Evolutionary conservation across 805 yeast species (phyloP), one percentile per base, ranked within the genome.

Genomic region (Starmera caribaea): DNA sequence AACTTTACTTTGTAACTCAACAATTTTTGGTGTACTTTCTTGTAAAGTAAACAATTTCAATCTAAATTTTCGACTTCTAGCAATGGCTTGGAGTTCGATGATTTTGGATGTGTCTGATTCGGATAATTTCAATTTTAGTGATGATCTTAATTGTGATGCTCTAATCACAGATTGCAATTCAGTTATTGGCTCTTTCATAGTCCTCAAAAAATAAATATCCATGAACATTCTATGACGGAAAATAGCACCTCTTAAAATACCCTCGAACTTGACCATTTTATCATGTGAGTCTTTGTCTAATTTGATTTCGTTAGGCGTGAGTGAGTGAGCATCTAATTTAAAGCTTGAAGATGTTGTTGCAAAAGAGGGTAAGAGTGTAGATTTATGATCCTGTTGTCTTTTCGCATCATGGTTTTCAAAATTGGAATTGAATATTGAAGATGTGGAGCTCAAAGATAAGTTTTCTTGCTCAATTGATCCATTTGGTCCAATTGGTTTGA

Each of bases 181-280:
- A 3, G 69, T 57, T 16, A 81, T 52, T 16, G 73, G 74, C 11
- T 69, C 71, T 7, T 68, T 68, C 48, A 74, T 75, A 1, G 83
- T 71, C 42, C 69, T 73, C 26, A 83, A 53, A 65, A 82, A 69
- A 43, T 79, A 79, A 41, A 68, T 69, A 47, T 74, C 73, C 30
- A 83, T 81, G 55, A 76, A 78, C 62, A 79, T 64, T 16, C 63
- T 61, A 53, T 79, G 83, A 38, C 96, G 69, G 40, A 74, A 62
- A 32, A 76, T 65, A 0, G 84, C 77, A 15, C 92, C 95, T 47
- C 86, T 66, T 14, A 84, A 71, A 17, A 78, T 59, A 0, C 92
- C 74, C 55, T 88, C 96, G 14, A 88, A 61, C 40, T 61, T 64
- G 31, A 69, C 59, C 31, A 81, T 70, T 8, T 45, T 53, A 15